Conservation (phyloP, 2,329 filamentous ascomycete genomes). For the Phyllosticta citriasiana region DNA sequence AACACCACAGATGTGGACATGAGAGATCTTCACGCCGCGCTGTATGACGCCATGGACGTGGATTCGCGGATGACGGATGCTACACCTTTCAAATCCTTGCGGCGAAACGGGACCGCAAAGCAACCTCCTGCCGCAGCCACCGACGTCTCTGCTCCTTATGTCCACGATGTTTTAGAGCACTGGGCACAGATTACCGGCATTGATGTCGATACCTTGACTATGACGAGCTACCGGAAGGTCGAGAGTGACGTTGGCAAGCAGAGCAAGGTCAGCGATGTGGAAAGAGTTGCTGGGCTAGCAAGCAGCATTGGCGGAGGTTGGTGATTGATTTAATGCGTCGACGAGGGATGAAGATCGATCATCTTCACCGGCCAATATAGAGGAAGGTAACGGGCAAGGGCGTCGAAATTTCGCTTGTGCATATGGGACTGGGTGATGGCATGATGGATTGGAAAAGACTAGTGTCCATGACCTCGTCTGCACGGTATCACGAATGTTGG, state of each 20-base stretch:
- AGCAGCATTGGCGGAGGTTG: constrained; percentile 89
- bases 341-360: too few relatives aligned
- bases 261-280: constrained; percentile 54
- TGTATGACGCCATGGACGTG: neutral
- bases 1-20: neutral
- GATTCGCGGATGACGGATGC: neutral
- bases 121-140: constrained; percentile 24
- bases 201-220: constrained; percentile 59
- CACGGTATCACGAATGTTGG: too few relatives aligned
- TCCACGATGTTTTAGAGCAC: constrained; percentile 60
- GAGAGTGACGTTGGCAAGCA: constrained; percentile 90
- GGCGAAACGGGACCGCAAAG: neutral
- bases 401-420: too few relatives aligned
- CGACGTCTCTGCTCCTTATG: constrained; percentile 55
- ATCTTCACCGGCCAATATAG: too few relatives aligned
- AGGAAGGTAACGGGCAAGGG: too few relatives aligned
- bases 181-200: constrained; percentile 69
- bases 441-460: too few relatives aligned
- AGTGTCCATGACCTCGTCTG: too few relatives aligned
- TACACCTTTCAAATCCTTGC: neutral
- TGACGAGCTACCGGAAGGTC: constrained; percentile 84
- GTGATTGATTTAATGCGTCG: constrained; percentile 36
- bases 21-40: neutral
- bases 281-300: constrained; percentile 78
- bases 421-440: too few relatives aligned